A percentile compares a stretch with the other conserved stretches of the same genome.
Evolutionary conservation across 2,329 filamentous ascomycete species (phyloP).

Genomic region (Atkinsonella hypoxylon): DNA sequence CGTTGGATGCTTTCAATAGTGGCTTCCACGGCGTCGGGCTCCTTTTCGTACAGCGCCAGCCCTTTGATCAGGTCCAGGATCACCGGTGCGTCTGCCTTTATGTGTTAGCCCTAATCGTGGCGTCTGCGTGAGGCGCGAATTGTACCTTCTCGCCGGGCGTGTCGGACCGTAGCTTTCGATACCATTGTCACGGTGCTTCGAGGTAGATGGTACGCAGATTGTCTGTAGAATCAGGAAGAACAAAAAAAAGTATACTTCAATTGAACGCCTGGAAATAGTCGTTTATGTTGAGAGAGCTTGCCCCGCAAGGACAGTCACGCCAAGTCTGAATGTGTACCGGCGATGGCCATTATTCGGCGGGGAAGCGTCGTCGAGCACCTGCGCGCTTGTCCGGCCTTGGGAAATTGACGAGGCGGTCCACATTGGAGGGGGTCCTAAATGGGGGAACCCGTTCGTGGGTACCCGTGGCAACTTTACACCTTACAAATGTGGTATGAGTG

Average conservation of each 20-base stretch:
- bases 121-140: background rate
- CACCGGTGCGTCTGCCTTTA: slow-evolving; percentile 55
- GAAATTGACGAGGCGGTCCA: too few species aligned
- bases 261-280: background rate
- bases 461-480: too few species aligned
- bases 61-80: slow-evolving; percentile 76
- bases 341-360: background rate
- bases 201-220: background rate
- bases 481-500: too few species aligned
- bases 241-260: background rate
- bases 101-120: background rate
- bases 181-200: slow-evolving; percentile 1
- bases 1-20: slow-evolving; percentile 59
- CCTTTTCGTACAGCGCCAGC: slow-evolving; percentile 80
- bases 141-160: slow-evolving; percentile 48
- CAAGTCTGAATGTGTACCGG: background rate
- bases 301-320: background rate
- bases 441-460: too few species aligned
- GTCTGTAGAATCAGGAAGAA: background rate
- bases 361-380: background rate
- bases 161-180: slow-evolving; percentile 15
- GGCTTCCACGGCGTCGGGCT: slow-evolving; percentile 60
- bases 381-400: too few species aligned
- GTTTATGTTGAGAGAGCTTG: background rate
- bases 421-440: too few species aligned